Conservation (phyloP, 2,329 filamentous ascomycete species). For the Colletotrichum sp. region DNA sequence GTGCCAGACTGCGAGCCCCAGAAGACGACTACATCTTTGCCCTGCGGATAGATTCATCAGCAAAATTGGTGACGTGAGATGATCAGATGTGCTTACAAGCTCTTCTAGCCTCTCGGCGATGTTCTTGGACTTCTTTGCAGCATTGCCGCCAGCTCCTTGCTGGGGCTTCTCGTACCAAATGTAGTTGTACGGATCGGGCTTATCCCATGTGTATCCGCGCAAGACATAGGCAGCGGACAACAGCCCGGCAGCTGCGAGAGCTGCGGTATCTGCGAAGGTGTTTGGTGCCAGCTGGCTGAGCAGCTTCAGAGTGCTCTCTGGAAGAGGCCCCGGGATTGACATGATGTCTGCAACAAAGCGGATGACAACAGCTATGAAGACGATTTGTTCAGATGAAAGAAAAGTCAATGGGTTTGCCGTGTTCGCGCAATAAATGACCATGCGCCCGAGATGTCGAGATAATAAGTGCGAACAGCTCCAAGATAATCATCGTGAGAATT, state of each 20-base stretch:
- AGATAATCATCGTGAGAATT: not conserved
- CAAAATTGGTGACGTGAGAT: no score
- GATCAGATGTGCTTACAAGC: constrained; percentile 21
- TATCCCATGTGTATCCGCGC: constrained; percentile 49
- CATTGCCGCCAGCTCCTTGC: constrained; percentile 26
- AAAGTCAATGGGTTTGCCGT: not conserved
- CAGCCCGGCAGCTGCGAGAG: constrained; percentile 27
- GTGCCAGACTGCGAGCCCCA: constrained; percentile 55
- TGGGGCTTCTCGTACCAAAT: constrained; percentile 54
- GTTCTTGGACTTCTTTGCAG: constrained; percentile 45
- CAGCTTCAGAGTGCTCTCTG: constrained; percentile 9
- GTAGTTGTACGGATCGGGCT: constrained; percentile 52
- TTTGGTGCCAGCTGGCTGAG: constrained; percentile 24
- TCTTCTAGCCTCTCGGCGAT: constrained; percentile 42
- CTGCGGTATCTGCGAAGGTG: constrained; percentile 27
- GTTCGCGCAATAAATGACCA: not conserved
- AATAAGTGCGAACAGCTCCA: not conserved
- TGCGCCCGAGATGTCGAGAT: not conserved
- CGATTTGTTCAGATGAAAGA: no score
- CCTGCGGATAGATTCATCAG: not conserved
- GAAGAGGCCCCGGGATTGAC: constrained; percentile 1
- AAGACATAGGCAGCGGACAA: constrained; percentile 40
- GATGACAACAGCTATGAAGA: not conserved
- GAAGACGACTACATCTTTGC: constrained; percentile 38
- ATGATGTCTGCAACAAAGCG: not conserved